Evolutionary conservation across 768 basidiomycete genomes (phyloP).

Genomic region (Gyrodon lividus): DNA sequence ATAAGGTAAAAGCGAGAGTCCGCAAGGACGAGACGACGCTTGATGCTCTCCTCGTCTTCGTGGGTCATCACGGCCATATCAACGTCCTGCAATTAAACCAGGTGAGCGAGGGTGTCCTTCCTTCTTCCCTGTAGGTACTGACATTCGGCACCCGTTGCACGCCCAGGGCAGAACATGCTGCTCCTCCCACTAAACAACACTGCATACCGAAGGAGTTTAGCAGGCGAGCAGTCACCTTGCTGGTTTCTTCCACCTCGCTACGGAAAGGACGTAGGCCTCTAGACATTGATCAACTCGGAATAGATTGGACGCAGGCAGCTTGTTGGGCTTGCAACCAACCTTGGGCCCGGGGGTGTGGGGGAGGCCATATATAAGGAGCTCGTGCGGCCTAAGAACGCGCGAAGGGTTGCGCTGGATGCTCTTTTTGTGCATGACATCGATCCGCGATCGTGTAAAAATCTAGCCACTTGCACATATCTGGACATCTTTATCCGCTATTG

Average conservation of each 20-base stretch:
- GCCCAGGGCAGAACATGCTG: constrained; percentile 40
- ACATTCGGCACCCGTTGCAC: constrained; percentile 39
- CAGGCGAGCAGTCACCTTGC: not conserved
- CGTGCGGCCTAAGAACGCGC: not conserved
- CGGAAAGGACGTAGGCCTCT: not conserved
- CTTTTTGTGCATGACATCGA: not conserved
- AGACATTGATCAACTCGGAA: not conserved
- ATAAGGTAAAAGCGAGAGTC: constrained; percentile 39
- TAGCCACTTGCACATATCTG: not conserved
- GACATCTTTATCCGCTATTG: too few relatives aligned
- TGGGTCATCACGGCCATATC: constrained; percentile 45
- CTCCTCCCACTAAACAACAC: constrained; percentile 37
- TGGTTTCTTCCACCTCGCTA: not conserved
- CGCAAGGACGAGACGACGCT: constrained; percentile 32
- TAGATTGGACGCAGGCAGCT: not conserved
- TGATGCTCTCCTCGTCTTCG: constrained; percentile 38
- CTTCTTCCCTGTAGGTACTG: constrained; percentile 10
- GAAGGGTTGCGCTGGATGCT: not conserved
- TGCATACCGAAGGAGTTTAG: not conserved
- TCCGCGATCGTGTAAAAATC: not conserved
- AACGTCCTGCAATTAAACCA: constrained; percentile 37
- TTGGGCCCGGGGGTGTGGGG: not conserved
- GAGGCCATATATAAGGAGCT: not conserved
- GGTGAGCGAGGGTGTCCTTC: not conserved
- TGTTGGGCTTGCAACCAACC: too few relatives aligned